Conservation (phyloP, 805 yeast genomes). For the Komagataella kurtzmanii region DNA sequence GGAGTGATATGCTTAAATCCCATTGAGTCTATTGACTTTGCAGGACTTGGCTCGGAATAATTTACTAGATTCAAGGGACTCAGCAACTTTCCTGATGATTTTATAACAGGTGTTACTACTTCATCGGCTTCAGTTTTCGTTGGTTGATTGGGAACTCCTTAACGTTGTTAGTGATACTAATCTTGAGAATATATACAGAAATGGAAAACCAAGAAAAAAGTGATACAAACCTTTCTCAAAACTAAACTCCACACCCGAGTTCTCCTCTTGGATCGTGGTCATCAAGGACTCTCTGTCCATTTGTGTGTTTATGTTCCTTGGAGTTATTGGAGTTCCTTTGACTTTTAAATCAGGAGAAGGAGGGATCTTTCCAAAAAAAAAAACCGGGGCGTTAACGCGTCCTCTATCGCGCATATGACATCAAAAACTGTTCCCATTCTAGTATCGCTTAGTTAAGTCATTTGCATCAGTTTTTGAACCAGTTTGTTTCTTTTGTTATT, state of each 20-base stretch:
- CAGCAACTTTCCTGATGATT: not conserved
- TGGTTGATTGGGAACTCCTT: not conserved
- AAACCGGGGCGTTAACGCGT: not conserved
- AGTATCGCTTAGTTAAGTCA: not conserved
- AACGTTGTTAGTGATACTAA: not conserved
- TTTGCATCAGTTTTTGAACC: not conserved
- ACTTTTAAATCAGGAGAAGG: not conserved
- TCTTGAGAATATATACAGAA: not conserved
- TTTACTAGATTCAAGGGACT: not conserved
- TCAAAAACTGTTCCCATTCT: not conserved
- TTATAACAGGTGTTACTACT: not conserved
- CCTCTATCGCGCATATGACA: not conserved
- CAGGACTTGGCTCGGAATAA: conserved; percentile 5
- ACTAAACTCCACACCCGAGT: not conserved
- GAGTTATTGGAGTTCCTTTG: not conserved
- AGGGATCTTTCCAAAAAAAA: not conserved
- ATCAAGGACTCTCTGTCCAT: not conserved
- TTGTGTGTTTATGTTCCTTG: not conserved
- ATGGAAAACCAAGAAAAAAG: not conserved
- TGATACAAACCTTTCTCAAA: not conserved
- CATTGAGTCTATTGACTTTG: conserved; percentile 6
- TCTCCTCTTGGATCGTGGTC: not conserved
- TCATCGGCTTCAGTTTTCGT: not conserved
- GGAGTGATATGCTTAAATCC: conserved; percentile 6
- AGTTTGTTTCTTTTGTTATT: not conserved